These are phyloP conservation scores for Aspergillus coremiiformis DNA, from an alignment of 495 filamentous ascomycete genomes.

Conservation along the genomic window DNA sequence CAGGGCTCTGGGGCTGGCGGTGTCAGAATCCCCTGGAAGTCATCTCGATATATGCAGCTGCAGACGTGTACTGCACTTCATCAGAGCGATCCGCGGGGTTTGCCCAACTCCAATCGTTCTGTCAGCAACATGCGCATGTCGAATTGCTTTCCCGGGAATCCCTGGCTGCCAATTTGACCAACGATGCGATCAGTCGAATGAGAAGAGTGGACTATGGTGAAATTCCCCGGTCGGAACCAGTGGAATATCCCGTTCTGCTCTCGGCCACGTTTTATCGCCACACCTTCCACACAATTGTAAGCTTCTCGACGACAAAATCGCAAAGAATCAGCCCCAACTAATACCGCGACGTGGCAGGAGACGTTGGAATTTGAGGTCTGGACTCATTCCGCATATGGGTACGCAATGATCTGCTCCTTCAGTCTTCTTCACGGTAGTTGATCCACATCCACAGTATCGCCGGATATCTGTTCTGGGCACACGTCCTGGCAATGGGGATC, in stretches of 20 bases:
- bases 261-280: constrained; percentile 23
- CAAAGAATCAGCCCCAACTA: not conserved
- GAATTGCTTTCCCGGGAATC: constrained; percentile 26
- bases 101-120: constrained; percentile 16
- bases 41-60: constrained; percentile 34
- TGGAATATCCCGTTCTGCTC: constrained; percentile 24
- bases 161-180: constrained; percentile 31
- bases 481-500: constrained; percentile 22
- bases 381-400: constrained; percentile 35
- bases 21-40: constrained; percentile 32
- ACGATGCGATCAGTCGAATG: constrained; percentile 29
- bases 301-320: not conserved
- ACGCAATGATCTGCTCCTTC: not conserved
- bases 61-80: constrained; percentile 27
- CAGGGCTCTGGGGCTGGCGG: constrained; percentile 21
- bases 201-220: constrained; percentile 27
- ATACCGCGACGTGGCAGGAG: constrained; percentile 13
- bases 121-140: constrained; percentile 21
- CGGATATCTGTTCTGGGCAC: constrained; percentile 32
- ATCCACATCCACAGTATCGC: not conserved
- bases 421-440: not conserved
- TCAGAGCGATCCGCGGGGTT: constrained; percentile 23
- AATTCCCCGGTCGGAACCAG: constrained; percentile 10
- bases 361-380: constrained; percentile 31
- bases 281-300: constrained; percentile 32